These are phyloP conservation scores for Cudoniella acicularis DNA, from an alignment of 495 filamentous ascomycete genomes.

Conservation along the genomic window DNA sequence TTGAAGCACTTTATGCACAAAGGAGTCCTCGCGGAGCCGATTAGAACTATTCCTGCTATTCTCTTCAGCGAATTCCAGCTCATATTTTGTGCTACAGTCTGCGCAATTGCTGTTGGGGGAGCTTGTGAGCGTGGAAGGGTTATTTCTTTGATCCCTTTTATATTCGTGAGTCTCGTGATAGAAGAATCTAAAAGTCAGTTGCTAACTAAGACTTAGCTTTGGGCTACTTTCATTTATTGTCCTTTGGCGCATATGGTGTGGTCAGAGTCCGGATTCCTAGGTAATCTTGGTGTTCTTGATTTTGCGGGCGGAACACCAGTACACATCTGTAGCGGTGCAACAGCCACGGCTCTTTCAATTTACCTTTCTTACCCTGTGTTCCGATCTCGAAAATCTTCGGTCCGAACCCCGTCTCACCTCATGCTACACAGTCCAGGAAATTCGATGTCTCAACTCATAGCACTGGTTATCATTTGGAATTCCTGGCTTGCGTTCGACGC, in stretches of 20 bases:
- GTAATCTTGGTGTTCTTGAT: constrained; percentile 69
- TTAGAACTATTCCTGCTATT: constrained; percentile 82
- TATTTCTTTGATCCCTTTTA: constrained; percentile 80
- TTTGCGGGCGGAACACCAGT: constrained; percentile 87
- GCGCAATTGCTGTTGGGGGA: constrained; percentile 74
- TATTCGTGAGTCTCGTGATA: constrained; percentile 47
- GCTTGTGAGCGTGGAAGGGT: constrained; percentile 78
- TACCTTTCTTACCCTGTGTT: constrained; percentile 46
- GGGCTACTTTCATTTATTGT: constrained; percentile 81
- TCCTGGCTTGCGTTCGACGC: constrained; percentile 63
- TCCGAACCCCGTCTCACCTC: constrained; percentile 64
- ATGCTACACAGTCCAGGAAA: constrained; percentile 45
- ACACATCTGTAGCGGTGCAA: constrained; percentile 85
- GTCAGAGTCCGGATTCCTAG: constrained; percentile 77
- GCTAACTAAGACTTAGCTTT: constrained; percentile 66
- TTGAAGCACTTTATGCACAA: constrained; percentile 81
- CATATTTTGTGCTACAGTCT: constrained; percentile 79
- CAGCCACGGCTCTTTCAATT: constrained; percentile 77
- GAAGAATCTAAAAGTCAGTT: constrained; percentile 48
- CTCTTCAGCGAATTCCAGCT: constrained; percentile 74
- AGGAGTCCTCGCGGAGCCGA: constrained; percentile 72
- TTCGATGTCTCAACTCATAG: constrained; percentile 51
- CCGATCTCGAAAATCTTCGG: constrained; percentile 65
- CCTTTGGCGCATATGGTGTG: constrained; percentile 91
- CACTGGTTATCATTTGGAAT: constrained; percentile 74